Base-by-base conservation (phyloP, 306 rosid species). In the Malus orientalis region DNA sequence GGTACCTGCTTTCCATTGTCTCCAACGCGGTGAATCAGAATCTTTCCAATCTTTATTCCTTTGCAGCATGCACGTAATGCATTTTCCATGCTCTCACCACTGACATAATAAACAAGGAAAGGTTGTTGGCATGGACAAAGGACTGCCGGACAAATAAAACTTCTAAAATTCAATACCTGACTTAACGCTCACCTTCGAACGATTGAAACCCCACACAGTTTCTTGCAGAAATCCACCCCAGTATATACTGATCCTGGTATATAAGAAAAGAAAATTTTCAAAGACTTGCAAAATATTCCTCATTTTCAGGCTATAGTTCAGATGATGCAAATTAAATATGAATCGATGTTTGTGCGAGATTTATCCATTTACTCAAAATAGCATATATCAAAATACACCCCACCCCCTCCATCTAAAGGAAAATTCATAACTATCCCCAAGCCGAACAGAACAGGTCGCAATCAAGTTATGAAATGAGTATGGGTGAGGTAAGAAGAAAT, bases 71-170 rank as follows among this genome's bases (percentile, higher is more conserved):
- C 97, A 74, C 97, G 97, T 73, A 95, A 79, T 20, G 98, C 98
- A 77, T 91, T 94, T 88, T 94, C 98, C 98, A 94, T 94, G 89
- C 98, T 94, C 84, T 92, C 99, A 76, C 99, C 99, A 88, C 99
- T 95, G 45, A 44, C 57, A 75, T 47, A 85, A 81, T 76, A 69
- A 82, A 79, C 78, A 85, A 69, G 23, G 70, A 76, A 74, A 78
- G 67, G 19, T 53, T 33, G 59, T 74, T 19, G 44, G 69, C 54
- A 27, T 19, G 9, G 14, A 47, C n/a, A 61, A 74, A 65, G 23
- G 62, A 40, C 36, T 57, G 63, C 70, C 51, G 8, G 57, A 70
- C 70, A 62, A 58, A 54, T 45, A 51, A 40, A 73, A 53, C 80
- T 30, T 51, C 61, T 60, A 80, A 82, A 82, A 78, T 19, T 58